Conservation (phyloP, 257 asterid species). For the Solanum clarkiae region DNA sequence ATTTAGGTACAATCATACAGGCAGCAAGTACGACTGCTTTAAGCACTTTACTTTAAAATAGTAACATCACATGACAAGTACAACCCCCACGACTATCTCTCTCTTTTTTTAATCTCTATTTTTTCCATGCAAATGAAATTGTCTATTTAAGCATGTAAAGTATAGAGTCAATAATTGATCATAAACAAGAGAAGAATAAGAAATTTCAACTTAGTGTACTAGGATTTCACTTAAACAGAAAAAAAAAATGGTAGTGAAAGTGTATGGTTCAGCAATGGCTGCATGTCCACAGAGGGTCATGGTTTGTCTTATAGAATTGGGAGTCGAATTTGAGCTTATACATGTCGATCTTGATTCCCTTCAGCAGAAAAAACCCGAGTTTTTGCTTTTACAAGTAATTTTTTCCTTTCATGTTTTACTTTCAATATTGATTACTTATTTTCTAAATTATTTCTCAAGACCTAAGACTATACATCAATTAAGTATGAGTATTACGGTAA, state of each 20-base stretch:
- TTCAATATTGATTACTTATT: too few species aligned
- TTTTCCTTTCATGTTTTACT: not conserved
- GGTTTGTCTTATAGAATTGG: conserved; percentile 51
- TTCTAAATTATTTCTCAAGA: too few species aligned
- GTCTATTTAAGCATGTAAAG: not conserved
- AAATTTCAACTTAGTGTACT: not conserved
- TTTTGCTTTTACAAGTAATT: conserved; percentile 42
- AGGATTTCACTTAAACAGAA: not conserved
- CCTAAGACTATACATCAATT: too few species aligned
- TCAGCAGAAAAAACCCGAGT: conserved; percentile 44
- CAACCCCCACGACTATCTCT: conserved; percentile 7
- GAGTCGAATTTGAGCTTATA: conserved; percentile 39
- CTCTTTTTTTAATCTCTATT: not conserved
- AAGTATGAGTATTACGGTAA: too few species aligned
- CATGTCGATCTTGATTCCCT: conserved; percentile 41
- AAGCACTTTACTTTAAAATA: not conserved
- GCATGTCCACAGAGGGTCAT: conserved; percentile 77
- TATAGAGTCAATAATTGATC: not conserved
- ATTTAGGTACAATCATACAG: not conserved
- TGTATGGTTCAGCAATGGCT: conserved; percentile 51
- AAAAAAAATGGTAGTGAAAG: conserved; percentile 51
- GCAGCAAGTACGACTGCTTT: not conserved
- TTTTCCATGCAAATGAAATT: not conserved
- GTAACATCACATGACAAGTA: conserved; percentile 8
- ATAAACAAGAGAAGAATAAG: not conserved